Conservation (phyloP, 1,284 basidiomycete species). For the Blastosporella zonata region DNA sequence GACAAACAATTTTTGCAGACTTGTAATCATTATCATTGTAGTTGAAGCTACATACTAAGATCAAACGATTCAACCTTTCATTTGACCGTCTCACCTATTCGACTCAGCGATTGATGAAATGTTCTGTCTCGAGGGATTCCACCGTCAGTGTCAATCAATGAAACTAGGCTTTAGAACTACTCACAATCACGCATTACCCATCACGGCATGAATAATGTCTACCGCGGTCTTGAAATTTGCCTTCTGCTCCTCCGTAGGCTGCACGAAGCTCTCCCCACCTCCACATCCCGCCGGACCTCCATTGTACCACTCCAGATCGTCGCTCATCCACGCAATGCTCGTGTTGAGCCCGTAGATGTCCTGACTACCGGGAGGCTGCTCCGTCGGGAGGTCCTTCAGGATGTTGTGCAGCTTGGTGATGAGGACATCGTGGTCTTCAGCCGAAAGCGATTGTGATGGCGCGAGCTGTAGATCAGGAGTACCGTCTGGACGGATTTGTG, state of each 20-base stretch:
- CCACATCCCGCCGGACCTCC: conserved; percentile 59
- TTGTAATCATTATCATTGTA: too few relatives aligned
- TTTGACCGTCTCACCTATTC: too few relatives aligned
- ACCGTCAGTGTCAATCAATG: not conserved
- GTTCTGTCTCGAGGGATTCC: too few relatives aligned
- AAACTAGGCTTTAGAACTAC: too few relatives aligned
- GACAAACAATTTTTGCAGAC: too few relatives aligned
- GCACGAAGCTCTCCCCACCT: conserved; percentile 42
- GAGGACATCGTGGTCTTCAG: conserved; percentile 36
- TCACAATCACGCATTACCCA: not conserved
- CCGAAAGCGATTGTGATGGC: conserved; percentile 42
- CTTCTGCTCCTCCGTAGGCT: conserved; percentile 59
- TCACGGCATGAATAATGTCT: conserved; percentile 47
- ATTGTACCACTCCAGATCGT: conserved; percentile 59
- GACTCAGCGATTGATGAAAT: too few relatives aligned
- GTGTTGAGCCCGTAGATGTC: conserved; percentile 69
- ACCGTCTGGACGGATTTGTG: conserved; percentile 47
- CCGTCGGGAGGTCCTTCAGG: conserved; percentile 54
- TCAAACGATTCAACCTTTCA: too few relatives aligned
- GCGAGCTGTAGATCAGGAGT: conserved; percentile 41
- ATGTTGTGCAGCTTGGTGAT: conserved; percentile 57
- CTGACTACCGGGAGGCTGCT: conserved; percentile 56
- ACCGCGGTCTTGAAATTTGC: conserved; percentile 64
- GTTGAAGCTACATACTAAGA: too few relatives aligned
- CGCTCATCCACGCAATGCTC: conserved; percentile 59